phyloP scores from a whole-genome alignment of 305 asterid genomes.

The Solanum hybrid region DNA sequence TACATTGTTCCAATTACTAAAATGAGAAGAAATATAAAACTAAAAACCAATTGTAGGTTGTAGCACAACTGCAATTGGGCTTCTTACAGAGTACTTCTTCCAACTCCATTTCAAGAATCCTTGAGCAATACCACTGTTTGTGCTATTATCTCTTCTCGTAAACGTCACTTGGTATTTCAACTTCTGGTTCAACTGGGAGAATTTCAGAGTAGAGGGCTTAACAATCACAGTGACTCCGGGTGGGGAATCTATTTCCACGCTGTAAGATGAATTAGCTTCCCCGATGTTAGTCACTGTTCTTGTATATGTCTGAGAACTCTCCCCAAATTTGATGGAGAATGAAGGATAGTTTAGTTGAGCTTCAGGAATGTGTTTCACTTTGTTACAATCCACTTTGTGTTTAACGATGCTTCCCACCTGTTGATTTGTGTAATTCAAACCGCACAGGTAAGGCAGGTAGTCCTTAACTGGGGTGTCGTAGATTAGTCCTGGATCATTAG shows the following conservation, averaged over 20 bases:
- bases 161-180: slow-evolving; percentile 31
- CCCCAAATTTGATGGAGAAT: slow-evolving; percentile 17
- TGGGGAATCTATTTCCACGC: neutral
- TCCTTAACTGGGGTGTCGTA: slow-evolving; percentile 29
- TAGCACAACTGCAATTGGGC: neutral
- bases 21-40: neutral
- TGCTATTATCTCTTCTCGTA: slow-evolving; percentile 5
- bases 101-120: neutral
- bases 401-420: neutral
- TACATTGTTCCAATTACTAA: neutral
- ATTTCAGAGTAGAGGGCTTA: slow-evolving; percentile 24
- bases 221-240: slow-evolving; percentile 13
- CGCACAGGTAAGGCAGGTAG: slow-evolving; percentile 39
- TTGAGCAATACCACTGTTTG: neutral
- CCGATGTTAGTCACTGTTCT: slow-evolving; percentile 49
- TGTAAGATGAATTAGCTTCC: slow-evolving; percentile 23
- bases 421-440: slow-evolving; percentile 11
- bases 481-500: slow-evolving; percentile 60
- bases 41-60: neutral
- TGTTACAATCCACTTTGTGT: slow-evolving; percentile 1
- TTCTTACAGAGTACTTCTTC: neutral
- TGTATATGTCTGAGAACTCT: slow-evolving; percentile 10
- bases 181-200: slow-evolving; percentile 23
- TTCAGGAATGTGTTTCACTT: slow-evolving; percentile 15
- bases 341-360: slow-evolving; percentile 38